These are phyloP conservation scores for Trichoderma koningii DNA, from an alignment of 2,329 filamentous ascomycete species.

Conservation along the genomic window DNA sequence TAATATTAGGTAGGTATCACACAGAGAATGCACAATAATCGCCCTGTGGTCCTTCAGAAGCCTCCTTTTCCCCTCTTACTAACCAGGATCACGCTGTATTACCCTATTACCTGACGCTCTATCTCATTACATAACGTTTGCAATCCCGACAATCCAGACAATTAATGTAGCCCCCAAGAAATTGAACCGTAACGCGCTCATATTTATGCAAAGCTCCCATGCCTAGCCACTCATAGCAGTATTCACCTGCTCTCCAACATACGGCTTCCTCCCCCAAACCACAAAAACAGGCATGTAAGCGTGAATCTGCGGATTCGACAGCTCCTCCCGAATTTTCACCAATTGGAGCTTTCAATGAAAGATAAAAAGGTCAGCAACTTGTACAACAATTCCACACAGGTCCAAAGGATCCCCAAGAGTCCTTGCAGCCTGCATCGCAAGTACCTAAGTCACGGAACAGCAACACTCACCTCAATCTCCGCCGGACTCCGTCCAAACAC, in stretches of 20 bases:
- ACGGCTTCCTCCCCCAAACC: constrained; percentile 55
- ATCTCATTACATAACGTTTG: too few species aligned
- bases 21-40: too few species aligned
- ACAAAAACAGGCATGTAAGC: constrained; percentile 54
- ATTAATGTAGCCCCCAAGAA: background rate
- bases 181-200: background rate
- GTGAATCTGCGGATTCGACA: constrained; percentile 50
- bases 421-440: too few species aligned
- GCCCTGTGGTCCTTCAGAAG: too few species aligned
- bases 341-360: constrained; percentile 47
- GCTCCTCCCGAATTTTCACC: constrained; percentile 51
- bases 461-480: constrained; percentile 51
- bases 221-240: background rate
- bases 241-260: constrained; percentile 36
- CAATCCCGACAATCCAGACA: too few species aligned
- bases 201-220: background rate
- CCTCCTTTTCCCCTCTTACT: too few species aligned
- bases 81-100: too few species aligned
- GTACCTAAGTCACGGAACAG: too few species aligned
- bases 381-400: too few species aligned
- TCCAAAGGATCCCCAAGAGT: too few species aligned
- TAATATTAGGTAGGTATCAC: too few species aligned
- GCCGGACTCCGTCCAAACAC: constrained; percentile 45
- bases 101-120: too few species aligned
- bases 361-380: background rate